phyloP scores from a whole-genome alignment of 768 basidiomycete genomes.

The Naganishia vishniacii region DNA sequence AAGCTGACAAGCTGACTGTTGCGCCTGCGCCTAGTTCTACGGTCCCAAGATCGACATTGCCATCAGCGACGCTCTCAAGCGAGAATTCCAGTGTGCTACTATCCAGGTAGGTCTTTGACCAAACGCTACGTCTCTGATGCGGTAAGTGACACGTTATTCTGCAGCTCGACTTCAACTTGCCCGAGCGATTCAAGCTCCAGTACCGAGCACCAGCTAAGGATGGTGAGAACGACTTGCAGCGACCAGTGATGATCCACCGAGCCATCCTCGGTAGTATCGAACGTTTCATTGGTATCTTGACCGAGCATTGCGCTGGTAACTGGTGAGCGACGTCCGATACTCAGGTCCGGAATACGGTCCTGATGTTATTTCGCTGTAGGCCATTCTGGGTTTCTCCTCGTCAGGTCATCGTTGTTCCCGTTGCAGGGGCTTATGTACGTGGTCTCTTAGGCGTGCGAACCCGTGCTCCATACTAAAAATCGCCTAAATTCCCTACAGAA shows the following conservation, averaged over 20 bases:
- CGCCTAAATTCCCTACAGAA: conserved; percentile 54
- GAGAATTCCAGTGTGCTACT: conserved; percentile 96
- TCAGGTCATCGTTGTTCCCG: conserved; percentile 89
- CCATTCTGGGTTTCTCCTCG: conserved; percentile 99
- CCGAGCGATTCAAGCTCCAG: conserved; percentile 89
- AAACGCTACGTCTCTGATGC: neutral
- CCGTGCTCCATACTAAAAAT: no score
- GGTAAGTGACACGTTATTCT: no score
- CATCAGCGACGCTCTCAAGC: conserved; percentile 80
- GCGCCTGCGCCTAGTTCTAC: conserved; percentile 68
- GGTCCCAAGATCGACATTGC: conserved; percentile 95
- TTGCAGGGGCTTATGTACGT: conserved; percentile 73
- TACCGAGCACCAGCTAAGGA: conserved; percentile 62
- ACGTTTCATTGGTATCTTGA: conserved; percentile 92
- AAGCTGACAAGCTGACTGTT: neutral
- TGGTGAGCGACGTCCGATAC: conserved; percentile 57
- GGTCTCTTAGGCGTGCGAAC: neutral
- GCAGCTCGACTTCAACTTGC: conserved; percentile 97
- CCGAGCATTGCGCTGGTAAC: conserved; percentile 95
- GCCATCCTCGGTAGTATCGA: conserved; percentile 91
- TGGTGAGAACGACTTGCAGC: conserved; percentile 51
- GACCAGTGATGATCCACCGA: conserved; percentile 97
- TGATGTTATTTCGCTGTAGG: conserved; percentile 37
- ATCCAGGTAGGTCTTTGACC: conserved; percentile 54
- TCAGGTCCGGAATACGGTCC: no score